Conservation (phyloP, 2,329 filamentous ascomycete species). For the Fusarium sp. region DNA sequence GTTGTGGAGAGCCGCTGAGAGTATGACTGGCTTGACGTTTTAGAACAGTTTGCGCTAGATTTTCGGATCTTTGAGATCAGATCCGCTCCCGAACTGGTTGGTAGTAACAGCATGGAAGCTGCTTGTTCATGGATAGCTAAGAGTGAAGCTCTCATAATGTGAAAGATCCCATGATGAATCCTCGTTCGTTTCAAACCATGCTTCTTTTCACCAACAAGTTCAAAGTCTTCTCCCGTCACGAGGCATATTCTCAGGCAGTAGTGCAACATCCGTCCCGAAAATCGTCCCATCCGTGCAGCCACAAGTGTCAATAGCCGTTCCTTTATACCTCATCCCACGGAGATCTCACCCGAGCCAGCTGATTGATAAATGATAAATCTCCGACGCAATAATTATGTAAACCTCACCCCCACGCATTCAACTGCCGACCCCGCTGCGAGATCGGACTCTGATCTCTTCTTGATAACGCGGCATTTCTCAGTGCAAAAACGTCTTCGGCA, state of each 20-base stretch:
- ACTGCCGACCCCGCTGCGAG: conserved; percentile 1
- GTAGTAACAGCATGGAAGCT: not conserved
- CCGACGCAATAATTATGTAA: conserved; percentile 6
- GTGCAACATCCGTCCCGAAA: not conserved
- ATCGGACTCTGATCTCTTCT: not conserved
- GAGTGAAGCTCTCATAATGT: not conserved
- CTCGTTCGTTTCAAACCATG: not conserved
- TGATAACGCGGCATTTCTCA: not conserved
- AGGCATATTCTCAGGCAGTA: not conserved
- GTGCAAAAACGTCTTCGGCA: not conserved
- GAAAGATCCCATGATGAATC: not conserved
- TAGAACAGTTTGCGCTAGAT: not conserved
- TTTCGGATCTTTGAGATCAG: not conserved
- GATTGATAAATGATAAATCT: not conserved
- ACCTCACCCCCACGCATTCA: not conserved
- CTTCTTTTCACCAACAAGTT: not conserved
- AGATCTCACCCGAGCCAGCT: not conserved
- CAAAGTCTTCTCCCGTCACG: not conserved
- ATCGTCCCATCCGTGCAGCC: not conserved
- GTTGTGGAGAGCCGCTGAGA: not conserved
- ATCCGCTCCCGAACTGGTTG: not conserved
- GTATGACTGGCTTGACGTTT: not conserved
- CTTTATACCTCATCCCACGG: not conserved
- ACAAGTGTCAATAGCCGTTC: not conserved
- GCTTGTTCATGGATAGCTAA: not conserved